These are phyloP conservation scores for Pyrenophora seminiperda DNA, from an alignment of 2,329 filamentous ascomycete species.

Conservation along the genomic window DNA sequence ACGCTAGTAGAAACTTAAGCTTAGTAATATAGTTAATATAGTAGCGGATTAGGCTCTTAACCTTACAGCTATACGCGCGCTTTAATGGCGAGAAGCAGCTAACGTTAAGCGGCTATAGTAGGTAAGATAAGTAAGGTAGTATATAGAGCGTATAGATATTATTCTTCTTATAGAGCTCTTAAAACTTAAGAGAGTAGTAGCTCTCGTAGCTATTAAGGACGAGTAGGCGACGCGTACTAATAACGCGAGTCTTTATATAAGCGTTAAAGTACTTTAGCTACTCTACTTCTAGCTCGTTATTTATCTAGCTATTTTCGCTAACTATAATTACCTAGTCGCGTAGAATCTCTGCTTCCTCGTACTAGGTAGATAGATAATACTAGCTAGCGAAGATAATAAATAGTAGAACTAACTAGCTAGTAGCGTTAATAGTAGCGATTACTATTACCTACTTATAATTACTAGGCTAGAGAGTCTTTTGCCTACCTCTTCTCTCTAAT, in stretches of 20 bases:
- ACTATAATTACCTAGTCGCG: too few species aligned
- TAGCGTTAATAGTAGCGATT: constrained; percentile 24
- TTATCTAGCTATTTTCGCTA: too few species aligned
- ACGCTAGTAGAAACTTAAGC: neutral
- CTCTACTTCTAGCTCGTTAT: too few species aligned
- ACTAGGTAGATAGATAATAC: too few species aligned
- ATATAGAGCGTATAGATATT: constrained; percentile 6
- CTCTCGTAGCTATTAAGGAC: constrained; percentile 20
- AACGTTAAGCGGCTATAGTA: constrained; percentile 2
- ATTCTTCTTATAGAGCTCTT: constrained; percentile 22
- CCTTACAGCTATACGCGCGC: neutral
- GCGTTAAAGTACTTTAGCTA: too few species aligned
- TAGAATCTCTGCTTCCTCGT: too few species aligned
- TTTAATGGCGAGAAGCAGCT: neutral
- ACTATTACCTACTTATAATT: constrained; percentile 38
- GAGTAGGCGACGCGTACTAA: neutral
- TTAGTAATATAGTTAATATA: too few species aligned
- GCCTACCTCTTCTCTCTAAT: too few species aligned
- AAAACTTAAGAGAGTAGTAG: constrained; percentile 42
- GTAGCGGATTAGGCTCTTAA: constrained; percentile 1
- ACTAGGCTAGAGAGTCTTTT: constrained; percentile 22
- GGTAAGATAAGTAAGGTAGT: neutral
- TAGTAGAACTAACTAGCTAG: constrained; percentile 8
- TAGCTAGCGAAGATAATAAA: constrained; percentile 8
- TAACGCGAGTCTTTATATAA: neutral